These are phyloP conservation scores for Sedum album DNA, from an alignment of 164 flowering plant genomes.

Conservation along the genomic window DNA sequence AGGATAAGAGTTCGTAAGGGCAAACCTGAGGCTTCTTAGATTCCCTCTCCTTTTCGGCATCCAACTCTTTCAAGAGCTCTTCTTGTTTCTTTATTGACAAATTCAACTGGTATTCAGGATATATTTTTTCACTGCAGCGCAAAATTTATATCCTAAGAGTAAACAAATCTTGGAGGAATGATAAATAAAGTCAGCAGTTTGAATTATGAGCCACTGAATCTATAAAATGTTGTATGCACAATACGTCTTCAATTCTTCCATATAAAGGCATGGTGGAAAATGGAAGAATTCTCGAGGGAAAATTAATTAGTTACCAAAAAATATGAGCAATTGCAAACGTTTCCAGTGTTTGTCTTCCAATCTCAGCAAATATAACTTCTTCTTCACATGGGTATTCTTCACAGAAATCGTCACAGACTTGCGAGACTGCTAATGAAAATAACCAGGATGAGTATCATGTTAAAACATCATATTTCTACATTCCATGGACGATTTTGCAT, in stretches of 20 bases:
- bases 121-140: not conserved
- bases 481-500: too few species aligned
- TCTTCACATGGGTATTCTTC: not conserved
- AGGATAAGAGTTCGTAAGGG: not conserved
- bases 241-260: too few species aligned
- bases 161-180: too few species aligned
- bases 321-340: not conserved
- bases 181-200: too few species aligned
- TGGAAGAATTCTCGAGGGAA: too few species aligned
- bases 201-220: too few species aligned
- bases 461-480: too few species aligned
- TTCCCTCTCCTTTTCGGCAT: not conserved
- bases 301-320: not conserved
- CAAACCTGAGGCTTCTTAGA: not conserved
- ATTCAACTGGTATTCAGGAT: not conserved
- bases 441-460: too few species aligned
- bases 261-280: too few species aligned
- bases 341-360: not conserved
- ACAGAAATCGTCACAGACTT: not conserved
- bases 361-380: not conserved
- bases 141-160: not conserved
- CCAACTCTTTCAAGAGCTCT: not conserved
- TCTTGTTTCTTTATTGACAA: not conserved
- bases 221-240: too few species aligned
- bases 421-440: too few species aligned